Evolutionary conservation across 169 alveolate genomes (phyloP).

Genomic region (Cryptosporidium sp.): DNA sequence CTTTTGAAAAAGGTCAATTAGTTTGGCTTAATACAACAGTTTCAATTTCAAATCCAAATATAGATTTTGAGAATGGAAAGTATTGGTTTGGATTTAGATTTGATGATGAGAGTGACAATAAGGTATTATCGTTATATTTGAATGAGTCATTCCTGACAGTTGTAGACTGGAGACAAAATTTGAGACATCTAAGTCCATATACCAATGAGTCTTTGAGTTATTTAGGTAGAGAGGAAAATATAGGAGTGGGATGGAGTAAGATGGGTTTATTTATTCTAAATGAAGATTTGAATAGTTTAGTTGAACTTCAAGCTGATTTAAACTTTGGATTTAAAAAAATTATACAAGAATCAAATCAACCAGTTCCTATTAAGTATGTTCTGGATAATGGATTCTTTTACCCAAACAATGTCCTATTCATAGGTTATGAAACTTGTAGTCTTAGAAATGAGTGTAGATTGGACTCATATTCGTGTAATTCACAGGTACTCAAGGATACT

Average conservation of each 20-base stretch:
- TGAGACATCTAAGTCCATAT: too few species aligned
- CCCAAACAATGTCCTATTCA: constrained; percentile 7
- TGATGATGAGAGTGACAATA: too few species aligned
- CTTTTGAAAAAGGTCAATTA: neutral
- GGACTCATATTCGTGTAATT: neutral
- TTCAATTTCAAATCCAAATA: too few species aligned
- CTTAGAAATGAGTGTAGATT: neutral
- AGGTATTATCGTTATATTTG: too few species aligned
- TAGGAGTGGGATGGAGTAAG: constrained; percentile 11
- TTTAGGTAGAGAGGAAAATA: too few species aligned
- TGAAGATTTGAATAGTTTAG: constrained; percentile 16
- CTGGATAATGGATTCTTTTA: neutral
- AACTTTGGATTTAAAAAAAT: neutral
- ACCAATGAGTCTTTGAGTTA: too few species aligned
- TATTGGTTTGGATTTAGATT: too few species aligned
- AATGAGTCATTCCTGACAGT: too few species aligned
- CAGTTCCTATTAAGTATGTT: constrained; percentile 4
- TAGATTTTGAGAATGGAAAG: too few species aligned
- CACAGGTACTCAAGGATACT: too few species aligned
- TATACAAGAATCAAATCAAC: too few species aligned
- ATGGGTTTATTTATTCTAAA: neutral
- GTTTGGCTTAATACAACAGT: constrained; percentile 37
- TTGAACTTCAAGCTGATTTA: constrained; percentile 44
- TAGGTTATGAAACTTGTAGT: constrained; percentile 27
- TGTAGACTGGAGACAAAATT: too few species aligned